These are phyloP conservation scores for Linnemannia schmuckeri DNA, from an alignment of 192 early-diverging fungal genomes.

Conservation along the genomic window DNA sequence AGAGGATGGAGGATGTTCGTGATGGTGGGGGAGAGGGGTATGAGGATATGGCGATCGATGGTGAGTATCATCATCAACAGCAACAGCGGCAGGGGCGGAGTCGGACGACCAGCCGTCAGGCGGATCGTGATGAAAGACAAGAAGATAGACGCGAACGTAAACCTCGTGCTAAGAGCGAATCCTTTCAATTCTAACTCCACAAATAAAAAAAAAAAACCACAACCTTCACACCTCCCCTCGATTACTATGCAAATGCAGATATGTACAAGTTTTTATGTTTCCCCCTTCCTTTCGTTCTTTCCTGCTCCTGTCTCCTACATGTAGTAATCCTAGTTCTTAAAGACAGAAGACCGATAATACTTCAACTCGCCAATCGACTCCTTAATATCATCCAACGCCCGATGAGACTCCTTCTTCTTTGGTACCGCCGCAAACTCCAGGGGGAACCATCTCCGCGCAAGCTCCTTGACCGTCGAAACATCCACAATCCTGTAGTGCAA, in stretches of 20 bases:
- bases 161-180: not conserved
- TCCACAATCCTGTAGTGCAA: constrained; percentile 92
- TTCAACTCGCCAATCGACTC: constrained; percentile 92
- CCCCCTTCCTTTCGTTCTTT: not conserved
- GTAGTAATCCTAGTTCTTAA: constrained; percentile 53
- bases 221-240: too few species aligned
- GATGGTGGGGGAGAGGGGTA: not conserved
- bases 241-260: not conserved
- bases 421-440: constrained; percentile 65
- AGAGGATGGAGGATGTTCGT: not conserved
- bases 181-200: not conserved
- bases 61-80: not conserved
- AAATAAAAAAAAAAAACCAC: not conserved
- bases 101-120: not conserved
- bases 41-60: not conserved
- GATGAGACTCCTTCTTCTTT: constrained; percentile 72
- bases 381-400: constrained; percentile 93
- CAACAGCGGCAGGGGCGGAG: not conserved
- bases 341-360: constrained; percentile 77
- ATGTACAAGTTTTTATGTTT: not conserved
- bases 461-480: constrained; percentile 93
- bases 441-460: constrained; percentile 84
- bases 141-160: not conserved
- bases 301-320: not conserved
- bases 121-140: not conserved